These are phyloP conservation scores for Celoporthe dispersa DNA, from an alignment of 2,329 filamentous ascomycete genomes.

Conservation along the genomic window DNA sequence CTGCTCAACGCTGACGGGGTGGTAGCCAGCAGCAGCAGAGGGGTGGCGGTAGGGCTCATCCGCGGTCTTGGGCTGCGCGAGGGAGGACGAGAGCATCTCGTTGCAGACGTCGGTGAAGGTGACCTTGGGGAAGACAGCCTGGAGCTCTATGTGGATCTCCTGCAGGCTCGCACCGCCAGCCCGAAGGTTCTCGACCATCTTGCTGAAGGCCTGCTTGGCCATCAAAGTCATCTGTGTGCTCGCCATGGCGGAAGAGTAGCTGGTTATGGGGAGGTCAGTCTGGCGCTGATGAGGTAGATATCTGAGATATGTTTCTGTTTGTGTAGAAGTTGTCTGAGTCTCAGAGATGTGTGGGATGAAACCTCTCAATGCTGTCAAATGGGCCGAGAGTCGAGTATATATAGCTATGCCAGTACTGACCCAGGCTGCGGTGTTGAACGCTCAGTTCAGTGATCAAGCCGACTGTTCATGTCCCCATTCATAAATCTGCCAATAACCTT, in stretches of 20 bases:
- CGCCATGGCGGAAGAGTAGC: not conserved
- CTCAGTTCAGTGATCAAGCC: not conserved
- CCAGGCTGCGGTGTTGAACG: not conserved
- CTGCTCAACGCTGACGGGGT: not conserved
- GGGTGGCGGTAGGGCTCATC: too few species aligned
- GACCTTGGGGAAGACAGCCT: not conserved
- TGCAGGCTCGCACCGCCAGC: not conserved
- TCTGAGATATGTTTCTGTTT: not conserved
- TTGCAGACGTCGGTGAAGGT: conserved; percentile 2
- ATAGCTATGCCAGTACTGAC: not conserved
- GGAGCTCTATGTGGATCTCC: not conserved
- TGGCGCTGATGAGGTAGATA: not conserved
- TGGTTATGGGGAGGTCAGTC: too few species aligned
- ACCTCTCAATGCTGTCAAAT: not conserved
- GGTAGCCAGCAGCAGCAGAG: not conserved
- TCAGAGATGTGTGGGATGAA: not conserved
- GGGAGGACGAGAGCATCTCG: not conserved
- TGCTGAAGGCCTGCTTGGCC: not conserved
- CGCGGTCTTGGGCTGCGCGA: not conserved
- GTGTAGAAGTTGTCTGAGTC: not conserved
- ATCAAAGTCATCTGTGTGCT: not conserved
- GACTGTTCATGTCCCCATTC: not conserved
- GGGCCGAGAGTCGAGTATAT: not conserved
- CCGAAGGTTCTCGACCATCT: not conserved
- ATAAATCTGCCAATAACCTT: not conserved